These are phyloP conservation scores for Pseudonectria foliicola DNA, from an alignment of 2,329 filamentous ascomycete species.

Conservation along the genomic window DNA sequence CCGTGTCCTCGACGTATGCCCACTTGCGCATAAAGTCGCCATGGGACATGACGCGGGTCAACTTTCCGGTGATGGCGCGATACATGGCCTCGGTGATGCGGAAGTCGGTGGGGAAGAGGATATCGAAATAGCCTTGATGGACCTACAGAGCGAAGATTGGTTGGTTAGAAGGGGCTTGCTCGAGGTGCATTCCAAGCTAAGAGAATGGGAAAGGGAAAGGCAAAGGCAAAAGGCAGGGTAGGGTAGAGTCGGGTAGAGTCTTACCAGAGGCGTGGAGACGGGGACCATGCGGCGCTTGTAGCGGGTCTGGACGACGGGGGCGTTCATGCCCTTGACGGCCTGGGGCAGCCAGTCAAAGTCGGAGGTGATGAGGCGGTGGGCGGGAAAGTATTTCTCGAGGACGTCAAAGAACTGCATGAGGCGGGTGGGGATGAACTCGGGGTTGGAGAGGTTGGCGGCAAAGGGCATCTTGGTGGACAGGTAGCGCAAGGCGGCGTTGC, in stretches of 20 bases:
- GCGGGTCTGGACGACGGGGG: conserved; percentile 91
- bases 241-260: too few relatives aligned
- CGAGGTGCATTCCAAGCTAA: too few relatives aligned
- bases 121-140: conserved; percentile 98
- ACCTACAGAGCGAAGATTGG: conserved; percentile 48
- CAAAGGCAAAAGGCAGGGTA: too few relatives aligned
- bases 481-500: conserved; percentile 48
- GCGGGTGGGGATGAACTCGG: conserved; percentile 90
- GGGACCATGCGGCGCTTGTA: conserved; percentile 83
- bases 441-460: conserved; percentile 65
- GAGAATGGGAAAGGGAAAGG: too few relatives aligned
- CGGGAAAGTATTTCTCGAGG: conserved; percentile 79
- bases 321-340: conserved; percentile 76
- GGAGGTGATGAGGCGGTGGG: conserved; percentile 78
- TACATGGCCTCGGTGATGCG: conserved; percentile 86
- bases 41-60: conserved; percentile 78
- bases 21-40: conserved; percentile 86
- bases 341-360: conserved; percentile 87
- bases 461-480: conserved; percentile 62
- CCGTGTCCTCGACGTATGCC: conserved; percentile 85
- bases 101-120: conserved; percentile 96
- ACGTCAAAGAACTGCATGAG: conserved; percentile 97
- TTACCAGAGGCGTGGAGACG: conserved; percentile 81
- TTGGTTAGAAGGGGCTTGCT: too few relatives aligned
- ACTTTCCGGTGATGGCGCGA: conserved; percentile 82